These are phyloP conservation scores for Colletotrichum sp. DNA, from an alignment of 2,329 filamentous ascomycete genomes.

Conservation along the genomic window DNA sequence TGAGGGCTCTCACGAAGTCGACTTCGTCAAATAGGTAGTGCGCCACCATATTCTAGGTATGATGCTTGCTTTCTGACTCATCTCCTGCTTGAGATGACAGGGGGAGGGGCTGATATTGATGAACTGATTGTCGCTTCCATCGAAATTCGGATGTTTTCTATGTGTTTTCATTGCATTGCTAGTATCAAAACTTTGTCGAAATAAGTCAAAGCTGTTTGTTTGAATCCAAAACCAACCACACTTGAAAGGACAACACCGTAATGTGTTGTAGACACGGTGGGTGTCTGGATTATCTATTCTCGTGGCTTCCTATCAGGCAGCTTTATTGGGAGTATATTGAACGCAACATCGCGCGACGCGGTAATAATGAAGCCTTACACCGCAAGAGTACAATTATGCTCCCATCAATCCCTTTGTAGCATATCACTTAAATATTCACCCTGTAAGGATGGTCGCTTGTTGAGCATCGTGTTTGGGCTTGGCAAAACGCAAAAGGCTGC, in stretches of 20 bases:
- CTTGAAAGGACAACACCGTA: background rate
- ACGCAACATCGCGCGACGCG: background rate
- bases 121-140: background rate
- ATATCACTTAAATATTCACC: background rate
- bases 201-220: background rate
- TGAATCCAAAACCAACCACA: background rate
- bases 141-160: background rate
- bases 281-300: background rate
- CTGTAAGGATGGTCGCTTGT: background rate
- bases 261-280: background rate
- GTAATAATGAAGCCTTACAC: accelerated
- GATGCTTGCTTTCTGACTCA: background rate
- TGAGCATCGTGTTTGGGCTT: background rate
- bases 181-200: background rate
- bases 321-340: background rate
- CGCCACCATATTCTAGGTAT: background rate
- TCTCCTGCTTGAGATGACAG: background rate
- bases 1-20: background rate
- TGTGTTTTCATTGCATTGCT: background rate
- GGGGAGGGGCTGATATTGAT: background rate
- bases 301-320: background rate
- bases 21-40: background rate
- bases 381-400: background rate
- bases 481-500: background rate
- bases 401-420: background rate